A percentile compares a stretch with the other conserved stretches of the same genome.
Evolutionary conservation across 2,329 filamentous ascomycete genomes (phyloP).

Genomic region (Diaporthe citri): DNA sequence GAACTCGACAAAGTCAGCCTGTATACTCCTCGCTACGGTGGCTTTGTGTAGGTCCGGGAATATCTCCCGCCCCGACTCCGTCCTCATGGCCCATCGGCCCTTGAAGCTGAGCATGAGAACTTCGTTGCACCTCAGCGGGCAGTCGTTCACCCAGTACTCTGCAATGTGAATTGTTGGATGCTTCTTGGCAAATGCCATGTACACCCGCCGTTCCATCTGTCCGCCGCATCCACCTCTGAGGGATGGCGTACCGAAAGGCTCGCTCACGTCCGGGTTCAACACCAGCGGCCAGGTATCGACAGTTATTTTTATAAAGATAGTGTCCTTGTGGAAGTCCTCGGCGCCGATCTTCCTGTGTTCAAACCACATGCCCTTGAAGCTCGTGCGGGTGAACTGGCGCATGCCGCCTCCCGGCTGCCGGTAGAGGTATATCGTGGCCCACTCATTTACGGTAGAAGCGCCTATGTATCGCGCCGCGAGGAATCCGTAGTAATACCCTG

Average conservation of each 20-base stretch:
- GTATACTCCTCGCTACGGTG: slow-evolving; percentile 7
- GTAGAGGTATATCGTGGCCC: slow-evolving; percentile 18
- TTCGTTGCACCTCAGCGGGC: slow-evolving; percentile 7
- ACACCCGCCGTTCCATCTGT: slow-evolving; percentile 7
- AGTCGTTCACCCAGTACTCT: slow-evolving; percentile 17
- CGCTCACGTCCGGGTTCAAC: background rate
- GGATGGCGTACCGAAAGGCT: slow-evolving; percentile 9
- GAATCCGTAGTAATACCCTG: slow-evolving; percentile 4
- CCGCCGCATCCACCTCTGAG: slow-evolving; percentile 1
- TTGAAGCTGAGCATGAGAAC: slow-evolving; percentile 26
- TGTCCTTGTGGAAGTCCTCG: background rate
- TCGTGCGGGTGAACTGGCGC: slow-evolving; percentile 19
- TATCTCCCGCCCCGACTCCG: background rate
- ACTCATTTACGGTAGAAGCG: background rate
- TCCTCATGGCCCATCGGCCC: slow-evolving; percentile 1
- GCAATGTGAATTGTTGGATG: slow-evolving; percentile 4
- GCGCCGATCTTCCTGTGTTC: slow-evolving; percentile 8
- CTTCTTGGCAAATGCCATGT: slow-evolving; percentile 25
- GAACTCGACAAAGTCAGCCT: slow-evolving; percentile 24
- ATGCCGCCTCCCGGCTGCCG: slow-evolving; percentile 7
- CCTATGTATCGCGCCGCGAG: slow-evolving; percentile 20
- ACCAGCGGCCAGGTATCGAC: slow-evolving; percentile 14
- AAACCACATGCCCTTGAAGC: slow-evolving; percentile 20
- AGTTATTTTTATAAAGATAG: background rate
- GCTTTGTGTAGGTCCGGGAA: slow-evolving; percentile 17